These are phyloP conservation scores for Plasmodium knowlesi DNA, from an alignment of 169 alveolate species.

Conservation along the genomic window DNA sequence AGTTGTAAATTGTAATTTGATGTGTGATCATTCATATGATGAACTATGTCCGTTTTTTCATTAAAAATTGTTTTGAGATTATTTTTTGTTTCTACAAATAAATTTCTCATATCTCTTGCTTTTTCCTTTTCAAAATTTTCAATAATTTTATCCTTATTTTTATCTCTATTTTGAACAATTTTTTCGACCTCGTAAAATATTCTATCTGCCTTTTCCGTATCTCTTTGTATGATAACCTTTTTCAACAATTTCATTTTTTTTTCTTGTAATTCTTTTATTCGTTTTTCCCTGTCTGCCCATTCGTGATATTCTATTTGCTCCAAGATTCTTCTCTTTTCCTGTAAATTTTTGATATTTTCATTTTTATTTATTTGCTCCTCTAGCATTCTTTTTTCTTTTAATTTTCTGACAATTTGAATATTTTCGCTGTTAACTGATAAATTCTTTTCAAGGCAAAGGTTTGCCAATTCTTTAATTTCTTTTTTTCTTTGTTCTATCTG, in stretches of 20 bases:
- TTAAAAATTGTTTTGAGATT: constrained; percentile 50
- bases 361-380: constrained; percentile 64
- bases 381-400: constrained; percentile 69
- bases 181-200: constrained; percentile 74
- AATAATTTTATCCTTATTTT: constrained; percentile 66
- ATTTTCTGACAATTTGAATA: constrained; percentile 66
- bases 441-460: constrained; percentile 60
- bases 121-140: constrained; percentile 76
- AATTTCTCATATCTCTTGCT: constrained; percentile 71
- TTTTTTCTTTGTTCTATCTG: constrained; percentile 17
- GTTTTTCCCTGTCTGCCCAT: constrained; percentile 76
- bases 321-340: constrained; percentile 65
- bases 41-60: constrained; percentile 51
- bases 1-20: constrained; percentile 36
- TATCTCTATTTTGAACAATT: constrained; percentile 65
- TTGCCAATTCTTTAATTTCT: constrained; percentile 72
- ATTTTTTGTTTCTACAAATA: constrained; percentile 56
- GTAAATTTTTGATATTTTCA: constrained; percentile 68
- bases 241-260: constrained; percentile 74
- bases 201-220: constrained; percentile 60
- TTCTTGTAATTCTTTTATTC: constrained; percentile 75
- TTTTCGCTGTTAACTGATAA: constrained; percentile 57
- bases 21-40: constrained; percentile 71
- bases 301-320: constrained; percentile 72
- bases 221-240: constrained; percentile 55